A percentile compares a stretch with the other conserved stretches of the same genome.
Evolutionary conservation across 129 eudicot genomes (phyloP).

Genomic region (Helichrysum umbraculigerum): DNA sequence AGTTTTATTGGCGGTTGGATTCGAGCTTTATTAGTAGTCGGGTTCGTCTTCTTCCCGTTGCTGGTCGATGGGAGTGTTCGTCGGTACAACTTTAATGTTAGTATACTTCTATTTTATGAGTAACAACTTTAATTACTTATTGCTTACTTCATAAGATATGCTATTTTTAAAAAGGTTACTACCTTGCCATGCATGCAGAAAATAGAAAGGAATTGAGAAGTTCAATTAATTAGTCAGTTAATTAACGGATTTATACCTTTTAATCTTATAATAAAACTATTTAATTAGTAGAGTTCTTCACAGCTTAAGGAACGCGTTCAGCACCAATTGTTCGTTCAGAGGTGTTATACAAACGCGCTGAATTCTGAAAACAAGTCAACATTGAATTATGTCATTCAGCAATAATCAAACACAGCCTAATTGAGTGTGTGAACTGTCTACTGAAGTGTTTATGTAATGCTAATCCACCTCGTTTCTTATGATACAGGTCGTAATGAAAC

Average conservation of each 20-base stretch:
- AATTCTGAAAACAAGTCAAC: too few relatives aligned
- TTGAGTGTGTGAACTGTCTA: too few relatives aligned
- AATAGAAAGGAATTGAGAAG: neutral
- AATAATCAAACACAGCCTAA: too few relatives aligned
- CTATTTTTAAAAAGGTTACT: neutral
- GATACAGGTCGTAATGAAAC: constrained; percentile 60
- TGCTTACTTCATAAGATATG: neutral
- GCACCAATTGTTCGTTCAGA: too few relatives aligned
- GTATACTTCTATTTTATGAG: constrained; percentile 19
- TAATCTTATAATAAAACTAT: too few relatives aligned
- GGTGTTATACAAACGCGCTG: too few relatives aligned
- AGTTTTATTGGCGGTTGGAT: constrained; percentile 36
- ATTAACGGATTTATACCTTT: too few relatives aligned
- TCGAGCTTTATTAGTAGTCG: constrained; percentile 38
- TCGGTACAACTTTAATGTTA: constrained; percentile 67
- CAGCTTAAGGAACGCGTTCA: too few relatives aligned
- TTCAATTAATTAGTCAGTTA: neutral
- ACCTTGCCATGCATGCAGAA: constrained; percentile 27
- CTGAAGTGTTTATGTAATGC: neutral
- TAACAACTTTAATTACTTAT: neutral
- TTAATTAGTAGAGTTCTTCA: too few relatives aligned
- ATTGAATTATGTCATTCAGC: too few relatives aligned
- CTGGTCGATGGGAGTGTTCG: constrained; percentile 58
- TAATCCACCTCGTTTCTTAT: neutral
- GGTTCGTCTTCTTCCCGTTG: constrained; percentile 44